Evolutionary conservation across 2,329 filamentous ascomycete genomes (phyloP), one percentile per base, ranked within the genome.

Genomic region (Ilyonectria sp.): DNA sequence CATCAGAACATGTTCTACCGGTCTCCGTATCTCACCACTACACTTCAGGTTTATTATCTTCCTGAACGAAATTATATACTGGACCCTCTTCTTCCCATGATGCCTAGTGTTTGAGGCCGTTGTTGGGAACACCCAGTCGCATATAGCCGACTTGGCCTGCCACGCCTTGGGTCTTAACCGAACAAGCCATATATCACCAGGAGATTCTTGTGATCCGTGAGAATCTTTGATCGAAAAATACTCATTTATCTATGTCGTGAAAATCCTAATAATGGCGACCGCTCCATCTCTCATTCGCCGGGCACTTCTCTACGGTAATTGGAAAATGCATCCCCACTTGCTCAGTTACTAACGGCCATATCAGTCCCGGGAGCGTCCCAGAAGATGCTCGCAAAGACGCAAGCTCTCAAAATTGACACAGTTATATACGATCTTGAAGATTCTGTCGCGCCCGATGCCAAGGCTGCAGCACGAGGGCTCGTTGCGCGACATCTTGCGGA

Each of bases 351-450:
- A 40, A 60, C 26, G 19, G 46, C 49, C 54, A 59, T 49, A n/a
- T 49, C 46, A 65, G 60, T 68, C 6, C 61, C 65, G n/a, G 60
- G 60, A 6, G 54, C 61, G 1, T 68, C 60, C 4, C 44, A 65
- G n/a, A 68, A 65, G 15, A 68, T 68, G 65, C 52, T 65, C 2
- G 26, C 35, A 31, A 68, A 68, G 15, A 58, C 66, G 1, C 49
- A 23, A 21, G 44, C 19, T 15, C n/a, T 68, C 5, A 17, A 1
- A 1, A 37, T 65, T 31, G 61, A 65, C 29, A 33, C 53, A 6
- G 54, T 68, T 1, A 65, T 65, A 8, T 68, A 65, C 19, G 66
- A 68, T 44, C 66, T 65, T 2, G 62, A 68, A 43, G 66, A 68
- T 29, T 68, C 66, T 4, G 62, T 66, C 1, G 21, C 62, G 17